Percentiles rank a stretch among this genome's conserved stretches.
Conservation (phyloP, 441 rosid species). For the Dalechampia spathulata region DNA sequence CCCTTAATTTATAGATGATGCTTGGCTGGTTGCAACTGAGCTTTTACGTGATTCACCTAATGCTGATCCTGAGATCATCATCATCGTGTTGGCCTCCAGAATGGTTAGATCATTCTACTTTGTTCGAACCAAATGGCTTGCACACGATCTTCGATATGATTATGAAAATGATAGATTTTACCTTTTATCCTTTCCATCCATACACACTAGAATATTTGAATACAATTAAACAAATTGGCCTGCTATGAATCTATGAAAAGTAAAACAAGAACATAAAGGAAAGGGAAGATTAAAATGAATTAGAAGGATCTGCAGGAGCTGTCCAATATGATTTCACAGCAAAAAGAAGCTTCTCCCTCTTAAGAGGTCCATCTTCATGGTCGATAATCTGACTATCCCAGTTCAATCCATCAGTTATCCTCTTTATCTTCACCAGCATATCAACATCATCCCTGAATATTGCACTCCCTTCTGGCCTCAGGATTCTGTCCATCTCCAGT, state of each 20-base stretch:
- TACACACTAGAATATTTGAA: not conserved
- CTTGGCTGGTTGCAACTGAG: not conserved
- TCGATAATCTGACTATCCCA: constrained; percentile 53
- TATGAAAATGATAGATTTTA: no score
- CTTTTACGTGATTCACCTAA: constrained; percentile 21
- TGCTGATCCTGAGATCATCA: not conserved
- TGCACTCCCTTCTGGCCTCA: constrained; percentile 62
- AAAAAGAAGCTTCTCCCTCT: constrained; percentile 54
- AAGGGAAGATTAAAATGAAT: constrained; percentile 7
- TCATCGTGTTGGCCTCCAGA: not conserved
- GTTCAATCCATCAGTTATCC: constrained; percentile 31
- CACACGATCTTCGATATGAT: no score
- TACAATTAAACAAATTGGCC: not conserved
- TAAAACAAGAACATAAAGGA: not conserved
- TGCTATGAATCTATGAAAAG: not conserved
- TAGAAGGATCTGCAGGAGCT: constrained; percentile 17
- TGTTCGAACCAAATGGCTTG: no score
- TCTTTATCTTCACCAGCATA: constrained; percentile 44
- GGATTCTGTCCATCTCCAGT: constrained; percentile 58
- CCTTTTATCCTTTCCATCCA: no score
- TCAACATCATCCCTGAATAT: constrained; percentile 55
- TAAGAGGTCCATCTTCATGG: constrained; percentile 62
- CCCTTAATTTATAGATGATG: constrained; percentile 15
- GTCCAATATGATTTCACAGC: constrained; percentile 55
- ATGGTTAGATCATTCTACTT: not conserved